These are phyloP conservation scores for Vanrija sp. DNA, from an alignment of 1,284 basidiomycete genomes.

Conservation along the genomic window DNA sequence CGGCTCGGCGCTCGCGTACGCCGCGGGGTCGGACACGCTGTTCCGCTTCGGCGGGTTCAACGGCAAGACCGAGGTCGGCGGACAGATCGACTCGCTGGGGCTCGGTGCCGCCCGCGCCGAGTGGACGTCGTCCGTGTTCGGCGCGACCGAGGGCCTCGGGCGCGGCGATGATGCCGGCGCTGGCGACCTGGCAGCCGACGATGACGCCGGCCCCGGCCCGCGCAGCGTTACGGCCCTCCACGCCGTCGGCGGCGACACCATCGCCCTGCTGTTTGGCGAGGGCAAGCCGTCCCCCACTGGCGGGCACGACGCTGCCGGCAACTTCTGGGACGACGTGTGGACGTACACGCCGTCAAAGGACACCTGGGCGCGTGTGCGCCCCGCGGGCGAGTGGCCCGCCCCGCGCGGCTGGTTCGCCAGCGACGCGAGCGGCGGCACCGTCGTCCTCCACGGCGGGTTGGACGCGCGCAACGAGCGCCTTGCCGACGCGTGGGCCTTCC, in stretches of 20 bases:
- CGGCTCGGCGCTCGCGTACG: conserved; percentile 20
- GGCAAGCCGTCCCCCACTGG: conserved; percentile 29
- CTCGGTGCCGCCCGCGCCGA: not conserved
- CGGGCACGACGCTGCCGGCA: conserved; percentile 34
- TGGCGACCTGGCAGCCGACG: conserved; percentile 5
- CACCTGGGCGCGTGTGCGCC: conserved; percentile 17
- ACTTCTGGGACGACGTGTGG: conserved; percentile 38
- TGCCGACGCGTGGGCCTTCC: conserved; percentile 37
- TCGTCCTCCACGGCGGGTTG: conserved; percentile 43
- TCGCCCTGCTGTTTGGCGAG: conserved; percentile 27
- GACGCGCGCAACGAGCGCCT: conserved; percentile 39
- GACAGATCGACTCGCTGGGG: conserved; percentile 21
- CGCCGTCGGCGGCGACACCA: conserved; percentile 2
- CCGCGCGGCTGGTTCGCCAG: conserved; percentile 45
- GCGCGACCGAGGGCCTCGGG: conserved; percentile 7
- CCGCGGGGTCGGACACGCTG: conserved; percentile 6
- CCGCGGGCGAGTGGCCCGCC: conserved; percentile 14
- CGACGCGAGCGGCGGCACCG: conserved; percentile 10
- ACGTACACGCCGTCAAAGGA: conserved; percentile 9
- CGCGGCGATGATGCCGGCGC: not conserved
- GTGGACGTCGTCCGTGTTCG: conserved; percentile 7
- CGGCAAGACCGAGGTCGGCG: conserved; percentile 31
- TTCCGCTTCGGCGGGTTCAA: conserved; percentile 34
- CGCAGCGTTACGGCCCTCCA: conserved; percentile 26
- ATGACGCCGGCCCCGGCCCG: conserved; percentile 15